Percentiles rank a stretch among this genome's conserved stretches.
Evolutionary conservation across 2,329 filamentous ascomycete species (phyloP).

Genomic region (Phyllosticta citrichinensis): DNA sequence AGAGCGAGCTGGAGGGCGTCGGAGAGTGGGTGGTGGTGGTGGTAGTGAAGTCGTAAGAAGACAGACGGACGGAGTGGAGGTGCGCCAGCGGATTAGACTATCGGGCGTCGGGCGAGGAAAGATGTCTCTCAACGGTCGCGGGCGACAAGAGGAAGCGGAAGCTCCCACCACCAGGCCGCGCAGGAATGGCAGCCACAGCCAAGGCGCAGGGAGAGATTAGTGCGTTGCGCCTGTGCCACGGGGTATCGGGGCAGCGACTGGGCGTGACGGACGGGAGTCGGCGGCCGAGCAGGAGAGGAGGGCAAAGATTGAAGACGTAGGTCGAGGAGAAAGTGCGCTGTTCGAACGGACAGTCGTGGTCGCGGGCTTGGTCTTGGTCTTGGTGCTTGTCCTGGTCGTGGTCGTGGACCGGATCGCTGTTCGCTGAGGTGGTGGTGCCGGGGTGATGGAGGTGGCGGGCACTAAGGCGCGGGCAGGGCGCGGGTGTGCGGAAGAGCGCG

Average conservation of each 20-base stretch:
- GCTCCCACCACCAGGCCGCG: conserved; percentile 10
- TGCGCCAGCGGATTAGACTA: conserved; percentile 10
- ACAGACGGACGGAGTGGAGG: conserved; percentile 4
- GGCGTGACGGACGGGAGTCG: background rate
- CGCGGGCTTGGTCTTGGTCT: background rate
- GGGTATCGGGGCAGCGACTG: background rate
- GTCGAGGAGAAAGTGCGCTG: background rate
- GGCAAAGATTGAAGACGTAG: background rate
- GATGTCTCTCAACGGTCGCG: conserved; percentile 14
- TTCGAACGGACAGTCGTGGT: background rate
- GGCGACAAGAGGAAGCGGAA: conserved; percentile 12
- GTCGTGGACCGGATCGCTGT: background rate
- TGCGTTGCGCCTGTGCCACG: conserved; percentile 10
- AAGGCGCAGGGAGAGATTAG: conserved; percentile 12
- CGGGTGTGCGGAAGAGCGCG: background rate
- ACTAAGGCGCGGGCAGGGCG: background rate
- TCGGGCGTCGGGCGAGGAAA: conserved; percentile 10
- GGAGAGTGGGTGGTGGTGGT: conserved; percentile 8
- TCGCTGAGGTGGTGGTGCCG: background rate
- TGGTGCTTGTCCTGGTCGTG: background rate
- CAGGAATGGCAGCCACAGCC: conserved; percentile 11
- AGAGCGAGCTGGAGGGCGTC: conserved; percentile 13
- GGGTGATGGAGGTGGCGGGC: conserved; percentile 1
- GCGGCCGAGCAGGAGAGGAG: conserved; percentile 3
- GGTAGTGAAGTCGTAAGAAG: background rate